Evolutionary conservation across 768 basidiomycete species (phyloP), one percentile per base, ranked within the genome.

Genomic region (Phylloporus sp.): DNA sequence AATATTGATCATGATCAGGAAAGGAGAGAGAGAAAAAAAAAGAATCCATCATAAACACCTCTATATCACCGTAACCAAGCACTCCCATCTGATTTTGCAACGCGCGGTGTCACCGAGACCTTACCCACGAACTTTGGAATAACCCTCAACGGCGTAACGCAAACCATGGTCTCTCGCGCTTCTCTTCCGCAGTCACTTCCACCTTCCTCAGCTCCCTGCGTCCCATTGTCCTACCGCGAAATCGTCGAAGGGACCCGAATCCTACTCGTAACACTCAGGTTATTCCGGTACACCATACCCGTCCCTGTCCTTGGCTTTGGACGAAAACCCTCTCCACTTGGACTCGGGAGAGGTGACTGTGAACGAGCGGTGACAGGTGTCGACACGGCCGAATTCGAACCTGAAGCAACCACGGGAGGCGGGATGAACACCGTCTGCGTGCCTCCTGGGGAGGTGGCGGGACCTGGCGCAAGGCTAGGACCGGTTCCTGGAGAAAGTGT

Each of bases 221-320:
- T 29, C 54, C 23, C 31, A 16, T 26, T 41, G 0, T 20, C 38
- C 52, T 63, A 64, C 43, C 56, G 53, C 28, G 45, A n/a, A n/a
- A 57, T 46, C 52, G 39, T 50, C 6, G 64, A 64, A 3, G 68
- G 64, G 9, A 72, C 72, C 12, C 70, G 74, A 69, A 78, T 79
- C 16, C 61, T 66, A 13, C 59, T 61, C 63, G 73, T 66, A 65
- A 51, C 52, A 29, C 51, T 52, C 44, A 66, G 28, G 28, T 63
- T 67, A 32, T 71, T 79, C 40, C 79, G 73, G 59, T 86, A 86
- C 32, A 73, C 68, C 84, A 86, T 86, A n/a, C 84, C 84, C 11
- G 84, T 83, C 6, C 84, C 84, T 10, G 79, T 85, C 26, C 85
- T 67, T 10, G 85, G 83, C 55, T 70, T 77, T 18, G 80, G 81